Evolutionary conservation across 2,329 filamentous ascomycete genomes (phyloP), one percentile per base, ranked within the genome.

Genomic region (Sclerotinia spermophila): DNA sequence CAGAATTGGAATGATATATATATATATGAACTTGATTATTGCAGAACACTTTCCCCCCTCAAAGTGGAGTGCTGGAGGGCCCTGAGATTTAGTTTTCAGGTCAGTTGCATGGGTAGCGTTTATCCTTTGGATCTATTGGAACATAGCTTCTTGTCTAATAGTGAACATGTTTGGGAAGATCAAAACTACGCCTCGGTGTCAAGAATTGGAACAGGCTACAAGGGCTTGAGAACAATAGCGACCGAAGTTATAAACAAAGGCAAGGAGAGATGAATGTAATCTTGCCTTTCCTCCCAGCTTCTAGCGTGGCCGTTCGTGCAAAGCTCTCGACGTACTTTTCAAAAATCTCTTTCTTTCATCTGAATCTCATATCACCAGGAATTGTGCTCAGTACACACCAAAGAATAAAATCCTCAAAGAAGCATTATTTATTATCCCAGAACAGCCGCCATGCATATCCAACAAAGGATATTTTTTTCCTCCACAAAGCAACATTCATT

Each of bases 361-460:
- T 5, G 8, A 2, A 24, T 35, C 5, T 7, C 11, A 11, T 11
- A 2, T 24, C 44, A 27, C 30, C 4, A 17, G n/a, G 15, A 1
- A 64, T 64, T 38, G 15, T 51, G 1, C 24, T 38, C 3, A 19
- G 7, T 27, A 21, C 7, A 30, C 33, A 38, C 10, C 15, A 65
- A 65, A 53, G 33, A 65, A 65, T 30, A 19, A 17, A 51, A 21
- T 40, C n/a, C 17, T 53, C 21, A 51, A 53, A 65, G 44, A 51
- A 64, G 44, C 44, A 64, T 51, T 51, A 51, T 51, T 27, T 27
- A 11, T 35, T 51, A 64, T 65, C 61, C 61, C 27, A 65, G 45
- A 65, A 65, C 61, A 65, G 61, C 45, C 61, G 53, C 24, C 2
- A 3, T 27, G 21, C 5, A 53, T 2, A 7, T 2, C n/a, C 21